These are phyloP conservation scores for Pharnaceum exiguum DNA, from an alignment of 148 eudicot genomes.

Conservation along the genomic window DNA sequence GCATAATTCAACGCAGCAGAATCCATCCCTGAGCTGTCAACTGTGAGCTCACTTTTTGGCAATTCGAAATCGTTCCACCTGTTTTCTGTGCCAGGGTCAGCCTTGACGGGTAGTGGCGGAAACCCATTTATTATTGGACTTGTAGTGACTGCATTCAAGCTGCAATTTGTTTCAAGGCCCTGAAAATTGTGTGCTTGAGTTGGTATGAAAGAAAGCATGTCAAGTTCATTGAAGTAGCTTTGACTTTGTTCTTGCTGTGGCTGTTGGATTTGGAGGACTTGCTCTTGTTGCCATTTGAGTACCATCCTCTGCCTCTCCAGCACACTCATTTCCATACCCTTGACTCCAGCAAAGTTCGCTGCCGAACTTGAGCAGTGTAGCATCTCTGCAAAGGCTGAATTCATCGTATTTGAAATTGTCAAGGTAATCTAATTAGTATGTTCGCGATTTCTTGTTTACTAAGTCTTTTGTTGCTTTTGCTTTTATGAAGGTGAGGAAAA, in stretches of 20 bases:
- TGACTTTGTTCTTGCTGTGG: conserved; percentile 32
- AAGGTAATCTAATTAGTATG: conserved; percentile 2
- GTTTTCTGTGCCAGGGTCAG: conserved; percentile 56
- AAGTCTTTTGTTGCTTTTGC: conserved; percentile 29
- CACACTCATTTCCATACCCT: conserved; percentile 49
- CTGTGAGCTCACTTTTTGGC: conserved; percentile 19
- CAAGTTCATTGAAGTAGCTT: conserved; percentile 29
- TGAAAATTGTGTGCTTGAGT: conserved; percentile 23
- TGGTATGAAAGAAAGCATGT: conserved; percentile 21
- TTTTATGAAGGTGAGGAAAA: conserved; percentile 28
- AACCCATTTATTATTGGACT: conserved; percentile 25
- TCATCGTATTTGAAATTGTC: conserved; percentile 22
- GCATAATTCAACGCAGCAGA: conserved; percentile 33
- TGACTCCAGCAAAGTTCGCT: conserved; percentile 21
- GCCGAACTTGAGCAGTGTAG: conserved; percentile 28
- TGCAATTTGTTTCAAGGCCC: conserved; percentile 7
- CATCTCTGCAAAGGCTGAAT: conserved; percentile 42
- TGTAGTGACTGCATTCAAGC: conserved; percentile 1
- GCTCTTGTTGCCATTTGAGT: conserved; percentile 57
- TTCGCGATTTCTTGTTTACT: conserved; percentile 17
- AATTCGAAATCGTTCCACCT: conserved; percentile 43
- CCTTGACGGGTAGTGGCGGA: conserved; percentile 37
- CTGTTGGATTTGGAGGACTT: conserved; percentile 22
- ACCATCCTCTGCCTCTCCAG: conserved; percentile 56
- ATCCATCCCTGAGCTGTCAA: conserved; percentile 18